Base-by-base conservation (phyloP, 192 early-diverging fungal genomes). In the Podila epigama region DNA sequence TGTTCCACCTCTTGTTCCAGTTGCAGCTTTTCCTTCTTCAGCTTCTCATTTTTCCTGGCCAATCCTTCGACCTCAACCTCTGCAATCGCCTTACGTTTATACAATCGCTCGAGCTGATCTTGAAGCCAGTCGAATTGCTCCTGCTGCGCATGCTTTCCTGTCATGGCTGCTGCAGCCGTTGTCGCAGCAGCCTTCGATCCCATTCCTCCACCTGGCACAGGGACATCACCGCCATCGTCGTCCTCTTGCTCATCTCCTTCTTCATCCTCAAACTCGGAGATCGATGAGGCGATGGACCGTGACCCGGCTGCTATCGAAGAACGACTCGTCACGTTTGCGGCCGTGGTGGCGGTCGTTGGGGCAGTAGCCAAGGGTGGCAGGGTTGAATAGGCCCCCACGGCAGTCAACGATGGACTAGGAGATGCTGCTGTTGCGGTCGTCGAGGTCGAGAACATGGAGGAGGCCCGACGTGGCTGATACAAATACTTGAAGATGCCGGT, bases 81-180 rank as follows among this genome's bases (percentile, higher is more conserved):
- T 2, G 48, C 48, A 5, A 65, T 52, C 0, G 60, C 66, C 28
- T 64, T 77, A 20, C 73, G 59, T 18, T 37, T 54, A 36, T 68
- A 77, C 13, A 77, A 50, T 15, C 57, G 54, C 39, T 68, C 73
- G 34, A 77, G 51, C 22, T 77, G 73, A 40, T 68, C 61, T 5
- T 77, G 73, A 13, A 37, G 40, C 28, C 57, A 16, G 3, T 63
- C 53, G 13, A 77, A 12, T 29, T 64, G 56, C 12, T 28, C 25
- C 16, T 55, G 51, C 70, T 54, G 56, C 51, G 34, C 13, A 8
- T 18, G 36, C 1, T n/a, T 18, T 29, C 31, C 20, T 31, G 48
- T 7, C 33, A n/a, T n/a, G n/a, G n/a, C n/a, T n/a, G n/a, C 18
- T 11, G 25, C 18, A 4, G 40, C 27, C n/a, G 9, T 40, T 15